Evolutionary conservation across 1,284 basidiomycete species (phyloP), one percentile per base, ranked within the genome.

Genomic region (Ceratobasidium sp.): DNA sequence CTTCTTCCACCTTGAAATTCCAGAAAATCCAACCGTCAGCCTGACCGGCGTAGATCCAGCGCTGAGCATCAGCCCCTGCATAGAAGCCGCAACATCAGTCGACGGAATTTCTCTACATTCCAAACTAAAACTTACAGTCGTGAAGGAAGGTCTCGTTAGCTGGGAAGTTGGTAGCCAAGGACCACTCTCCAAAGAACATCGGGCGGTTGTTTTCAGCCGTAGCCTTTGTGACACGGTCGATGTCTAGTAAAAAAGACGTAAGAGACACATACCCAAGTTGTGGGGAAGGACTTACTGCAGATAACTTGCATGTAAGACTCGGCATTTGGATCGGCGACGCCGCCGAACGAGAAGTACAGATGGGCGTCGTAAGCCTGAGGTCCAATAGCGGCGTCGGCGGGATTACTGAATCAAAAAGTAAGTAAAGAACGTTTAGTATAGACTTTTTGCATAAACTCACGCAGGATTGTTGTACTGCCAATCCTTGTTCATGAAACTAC

Each of bases 291-390:
- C 60, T 42, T 6, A 42, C 92, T 94, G 87, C 93, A 95, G 46
- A 93, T 88, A 81, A 88, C 89, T 2, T 83, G 86, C 83, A 95
- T 79, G 84, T 95, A 95, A 0, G 93, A 92, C 0, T 89, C 84
- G 49, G 89, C 87, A 79, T 89, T 92, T 0, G 92, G 80, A 81
- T 89, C 89, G 1, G 93, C 92, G 4, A 94, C 92, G 67, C 93
- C 93, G 89, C 90, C 86, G 88, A 79, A 79, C 6, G 77, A 71
- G 82, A 93, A 94, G 83, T 94, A 94, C n/a, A 95, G 83, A 84
- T 95, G 93, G 77, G 93, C 92, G 81, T 95, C 93, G 80, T 94
- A 95, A n/a, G 85, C 20, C 80, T 92, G 91, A 20, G 92, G 91
- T 0, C 94, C 94, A 49, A 89, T 88, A 1, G 88, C 88, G 39